Evolutionary conservation across 345 rosid genomes (phyloP).

Genomic region (Zanthoxylum bungeanum): DNA sequence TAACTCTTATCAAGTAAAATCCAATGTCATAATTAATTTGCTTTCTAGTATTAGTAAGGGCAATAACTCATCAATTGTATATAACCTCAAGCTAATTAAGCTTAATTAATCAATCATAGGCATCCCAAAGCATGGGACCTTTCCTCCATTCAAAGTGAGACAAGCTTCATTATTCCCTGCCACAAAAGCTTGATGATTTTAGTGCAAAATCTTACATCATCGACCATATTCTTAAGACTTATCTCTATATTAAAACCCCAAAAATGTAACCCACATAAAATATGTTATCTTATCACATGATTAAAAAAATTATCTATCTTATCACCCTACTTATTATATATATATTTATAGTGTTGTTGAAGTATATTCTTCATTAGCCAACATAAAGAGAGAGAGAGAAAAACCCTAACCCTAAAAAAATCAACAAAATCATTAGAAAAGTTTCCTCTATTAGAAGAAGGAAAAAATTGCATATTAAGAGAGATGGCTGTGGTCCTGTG

Average conservation of each 20-base stretch:
- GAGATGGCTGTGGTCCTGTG: not conserved
- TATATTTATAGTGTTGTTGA: not conserved
- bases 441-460: not conserved
- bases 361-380: conserved; percentile 4
- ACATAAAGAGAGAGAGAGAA: not conserved
- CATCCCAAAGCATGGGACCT: conserved; percentile 24
- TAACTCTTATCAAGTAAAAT: not conserved
- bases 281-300: conserved; percentile 25
- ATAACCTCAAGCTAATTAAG: not conserved
- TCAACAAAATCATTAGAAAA: not conserved
- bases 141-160: conserved; percentile 4
- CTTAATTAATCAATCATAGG: conserved; percentile 5
- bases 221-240: not conserved
- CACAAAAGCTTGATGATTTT: not conserved
- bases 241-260: conserved; percentile 2
- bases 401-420: not conserved
- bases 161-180: conserved; percentile 3
- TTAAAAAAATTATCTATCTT: conserved; percentile 14
- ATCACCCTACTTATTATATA: conserved; percentile 15
- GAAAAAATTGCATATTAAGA: not conserved
- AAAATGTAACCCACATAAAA: conserved; percentile 11
- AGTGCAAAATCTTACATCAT: not conserved
- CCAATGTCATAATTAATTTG: not conserved
- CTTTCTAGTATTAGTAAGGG: conserved; percentile 18
- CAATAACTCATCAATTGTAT: not conserved